phyloP scores from a whole-genome alignment of 2,329 filamentous ascomycete species.

The Macroventuria anomochaeta region DNA sequence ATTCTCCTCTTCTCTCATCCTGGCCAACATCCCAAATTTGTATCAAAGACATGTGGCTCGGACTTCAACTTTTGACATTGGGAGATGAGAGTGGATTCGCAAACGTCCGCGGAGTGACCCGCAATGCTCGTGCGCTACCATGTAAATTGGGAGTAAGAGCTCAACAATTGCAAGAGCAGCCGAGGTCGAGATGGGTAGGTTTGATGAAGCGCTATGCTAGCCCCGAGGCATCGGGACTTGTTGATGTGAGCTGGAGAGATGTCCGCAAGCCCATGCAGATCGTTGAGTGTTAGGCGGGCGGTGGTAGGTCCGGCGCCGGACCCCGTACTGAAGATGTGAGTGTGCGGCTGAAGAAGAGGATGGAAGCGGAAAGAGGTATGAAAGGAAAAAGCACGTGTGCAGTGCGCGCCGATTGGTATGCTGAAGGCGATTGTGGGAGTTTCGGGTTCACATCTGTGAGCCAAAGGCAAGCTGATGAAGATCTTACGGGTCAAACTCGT shows the following conservation, averaged over 20 bases:
- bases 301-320: background rate
- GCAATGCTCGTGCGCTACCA: background rate
- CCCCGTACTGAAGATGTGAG: background rate
- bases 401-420: too few species aligned
- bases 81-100: background rate
- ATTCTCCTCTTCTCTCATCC: background rate
- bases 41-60: too few species aligned
- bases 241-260: background rate
- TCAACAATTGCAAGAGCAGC: conserved; percentile 1
- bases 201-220: conserved; percentile 10
- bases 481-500: too few species aligned
- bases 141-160: background rate
- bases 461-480: too few species aligned
- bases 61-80: too few species aligned
- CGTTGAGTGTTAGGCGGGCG: background rate
- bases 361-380: too few species aligned
- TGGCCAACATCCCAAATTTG: too few species aligned
- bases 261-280: background rate
- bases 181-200: background rate
- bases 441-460: too few species aligned
- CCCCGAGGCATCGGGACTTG: background rate
- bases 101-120: conserved; percentile 1
- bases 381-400: too few species aligned
- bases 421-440: too few species aligned
- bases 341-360: background rate